These are phyloP conservation scores for Eucalyptus urophylla DNA, from an alignment of 345 rosid species.

Conservation along the genomic window DNA sequence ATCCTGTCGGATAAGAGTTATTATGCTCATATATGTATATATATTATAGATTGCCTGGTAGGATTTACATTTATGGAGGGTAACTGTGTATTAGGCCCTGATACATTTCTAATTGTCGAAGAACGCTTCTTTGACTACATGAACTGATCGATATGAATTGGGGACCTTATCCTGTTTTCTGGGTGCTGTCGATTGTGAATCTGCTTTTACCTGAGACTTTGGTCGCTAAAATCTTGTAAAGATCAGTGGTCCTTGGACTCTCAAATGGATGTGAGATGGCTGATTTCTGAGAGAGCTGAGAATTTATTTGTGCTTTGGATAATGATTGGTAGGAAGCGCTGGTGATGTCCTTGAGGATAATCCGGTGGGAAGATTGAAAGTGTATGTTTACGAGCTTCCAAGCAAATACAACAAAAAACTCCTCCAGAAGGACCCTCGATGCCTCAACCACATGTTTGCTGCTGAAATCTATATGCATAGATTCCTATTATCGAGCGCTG, in stretches of 20 bases:
- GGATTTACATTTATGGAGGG: neutral
- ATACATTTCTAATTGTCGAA: neutral
- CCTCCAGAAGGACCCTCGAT: slow-evolving; percentile 90
- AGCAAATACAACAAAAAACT: slow-evolving; percentile 89
- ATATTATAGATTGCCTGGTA: neutral
- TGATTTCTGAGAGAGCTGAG: neutral
- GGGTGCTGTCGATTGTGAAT: neutral
- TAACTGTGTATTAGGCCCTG: neutral
- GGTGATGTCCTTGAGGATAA: slow-evolving; percentile 94
- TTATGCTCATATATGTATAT: neutral
- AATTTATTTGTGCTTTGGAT: neutral
- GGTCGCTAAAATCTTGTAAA: neutral
- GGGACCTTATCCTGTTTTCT: neutral
- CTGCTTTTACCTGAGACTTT: neutral
- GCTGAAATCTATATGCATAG: slow-evolving; percentile 92
- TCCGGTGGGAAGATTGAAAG: slow-evolving; percentile 91
- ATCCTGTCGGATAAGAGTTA: neutral
- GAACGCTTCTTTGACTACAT: neutral
- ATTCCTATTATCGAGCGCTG: slow-evolving; percentile 83
- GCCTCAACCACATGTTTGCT: slow-evolving; percentile 95
- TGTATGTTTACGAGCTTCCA: slow-evolving; percentile 83
- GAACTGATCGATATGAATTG: neutral
- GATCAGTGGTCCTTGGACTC: neutral
- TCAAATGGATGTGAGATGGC: neutral
- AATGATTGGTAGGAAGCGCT: slow-evolving; percentile 61